Percentiles rank a stretch among this genome's conserved stretches.
Conservation (phyloP, 1,284 basidiomycete species). For the Cutaneotrichosporon arboriforme region DNA sequence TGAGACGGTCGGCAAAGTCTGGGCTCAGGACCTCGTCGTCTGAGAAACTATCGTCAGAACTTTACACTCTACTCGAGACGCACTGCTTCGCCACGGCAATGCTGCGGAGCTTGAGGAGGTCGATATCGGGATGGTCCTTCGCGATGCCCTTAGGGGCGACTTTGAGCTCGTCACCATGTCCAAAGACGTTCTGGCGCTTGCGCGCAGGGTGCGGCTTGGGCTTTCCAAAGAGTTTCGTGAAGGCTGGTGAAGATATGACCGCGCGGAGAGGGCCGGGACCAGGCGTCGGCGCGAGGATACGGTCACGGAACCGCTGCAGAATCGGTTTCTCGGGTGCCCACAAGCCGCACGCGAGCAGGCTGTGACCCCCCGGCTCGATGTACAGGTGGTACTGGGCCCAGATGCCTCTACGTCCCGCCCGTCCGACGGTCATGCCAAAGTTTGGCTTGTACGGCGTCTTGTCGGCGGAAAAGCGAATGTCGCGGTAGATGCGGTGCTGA, state of each 20-base stretch:
- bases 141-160: constrained; percentile 80
- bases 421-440: constrained; percentile 50
- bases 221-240: constrained; percentile 67
- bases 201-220: constrained; percentile 61
- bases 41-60: constrained; percentile 56
- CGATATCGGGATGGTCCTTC: constrained; percentile 77
- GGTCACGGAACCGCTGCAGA: constrained; percentile 63
- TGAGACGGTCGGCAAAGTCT: constrained; percentile 62
- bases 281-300: constrained; percentile 53
- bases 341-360: constrained; percentile 68
- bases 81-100: constrained; percentile 66
- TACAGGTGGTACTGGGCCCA: constrained; percentile 46
- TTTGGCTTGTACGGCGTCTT: constrained; percentile 79
- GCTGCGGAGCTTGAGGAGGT: constrained; percentile 74
- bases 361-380: constrained; percentile 62
- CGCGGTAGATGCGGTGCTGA: constrained; percentile 50
- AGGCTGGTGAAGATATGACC: constrained; percentile 60
- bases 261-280: constrained; percentile 61
- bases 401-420: constrained; percentile 44
- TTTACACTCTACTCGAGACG: constrained; percentile 25
- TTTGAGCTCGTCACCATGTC: constrained; percentile 73
- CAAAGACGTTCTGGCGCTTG: constrained; percentile 66
- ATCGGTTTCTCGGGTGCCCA: constrained; percentile 82
- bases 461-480: constrained; percentile 66
- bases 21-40: constrained; percentile 66